Conservation (phyloP, 2,329 filamentous ascomycete genomes). For the Beauveria sp. region DNA sequence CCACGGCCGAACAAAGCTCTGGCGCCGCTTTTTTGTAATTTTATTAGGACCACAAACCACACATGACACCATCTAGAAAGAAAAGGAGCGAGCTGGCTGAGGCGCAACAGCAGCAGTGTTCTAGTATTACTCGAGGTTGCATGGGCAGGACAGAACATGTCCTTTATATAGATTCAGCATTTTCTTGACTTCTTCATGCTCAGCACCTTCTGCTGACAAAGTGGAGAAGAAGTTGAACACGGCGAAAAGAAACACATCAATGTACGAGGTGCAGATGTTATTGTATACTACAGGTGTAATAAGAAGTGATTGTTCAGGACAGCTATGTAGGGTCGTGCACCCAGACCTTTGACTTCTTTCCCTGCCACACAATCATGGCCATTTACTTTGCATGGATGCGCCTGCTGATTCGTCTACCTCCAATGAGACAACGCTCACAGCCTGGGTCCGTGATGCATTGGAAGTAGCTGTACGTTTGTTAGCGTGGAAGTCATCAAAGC, state of each 20-base stretch:
- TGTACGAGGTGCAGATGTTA: constrained; percentile 8
- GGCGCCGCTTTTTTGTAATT: constrained; percentile 7
- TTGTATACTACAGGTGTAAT: constrained; percentile 12
- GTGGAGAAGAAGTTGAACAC: neutral
- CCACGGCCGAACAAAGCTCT: neutral
- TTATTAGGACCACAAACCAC: constrained; percentile 3
- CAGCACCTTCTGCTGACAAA: neutral
- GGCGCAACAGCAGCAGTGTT: constrained; percentile 8
- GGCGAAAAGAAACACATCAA: neutral
- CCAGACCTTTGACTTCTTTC: neutral
- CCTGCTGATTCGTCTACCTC: neutral
- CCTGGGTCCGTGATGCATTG: constrained; percentile 21
- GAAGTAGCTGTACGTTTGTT: constrained; percentile 17
- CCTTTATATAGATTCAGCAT: constrained; percentile 11
- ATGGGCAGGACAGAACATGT: constrained; percentile 9
- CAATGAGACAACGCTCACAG: constrained; percentile 18
- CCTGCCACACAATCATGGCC: neutral
- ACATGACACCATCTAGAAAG: constrained; percentile 1
- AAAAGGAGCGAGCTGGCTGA: constrained; percentile 5
- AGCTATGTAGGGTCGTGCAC: neutral
- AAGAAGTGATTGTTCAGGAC: constrained; percentile 4
- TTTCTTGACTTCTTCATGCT: neutral
- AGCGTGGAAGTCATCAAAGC: neutral
- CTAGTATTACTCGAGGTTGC: constrained; percentile 6
- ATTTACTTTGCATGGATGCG: neutral